Percentiles rank a stretch among this genome's conserved stretches.
Evolutionary conservation across 2,329 filamentous ascomycete species (phyloP).

Genomic region (Colletotrichum sp.): DNA sequence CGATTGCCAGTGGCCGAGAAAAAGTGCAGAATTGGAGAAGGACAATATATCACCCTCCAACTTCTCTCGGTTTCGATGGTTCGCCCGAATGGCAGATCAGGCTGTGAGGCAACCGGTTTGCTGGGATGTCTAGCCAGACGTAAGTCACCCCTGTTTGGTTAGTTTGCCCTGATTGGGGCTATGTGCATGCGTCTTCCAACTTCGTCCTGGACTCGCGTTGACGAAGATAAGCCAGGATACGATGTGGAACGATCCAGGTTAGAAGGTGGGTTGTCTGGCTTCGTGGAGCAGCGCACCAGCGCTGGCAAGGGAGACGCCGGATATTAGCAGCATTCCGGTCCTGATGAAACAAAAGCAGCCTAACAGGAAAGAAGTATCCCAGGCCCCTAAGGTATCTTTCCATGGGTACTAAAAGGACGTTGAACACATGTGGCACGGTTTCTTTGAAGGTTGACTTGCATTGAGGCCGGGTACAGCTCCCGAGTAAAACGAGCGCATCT

Average conservation of each 20-base stretch:
- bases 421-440: background rate
- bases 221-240: background rate
- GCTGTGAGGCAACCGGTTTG: background rate
- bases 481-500: no score
- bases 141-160: background rate
- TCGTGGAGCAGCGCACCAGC: background rate
- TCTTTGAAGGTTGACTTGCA: background rate
- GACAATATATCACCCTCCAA: background rate
- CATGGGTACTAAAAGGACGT: background rate
- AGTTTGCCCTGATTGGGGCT: background rate
- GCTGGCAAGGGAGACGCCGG: background rate
- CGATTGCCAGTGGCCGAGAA: background rate
- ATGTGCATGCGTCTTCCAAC: background rate
- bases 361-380: fast-evolving
- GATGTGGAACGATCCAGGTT: background rate
- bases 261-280: background rate
- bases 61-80: background rate
- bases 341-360: background rate
- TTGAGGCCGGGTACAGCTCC: background rate
- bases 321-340: background rate
- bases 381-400: background rate
- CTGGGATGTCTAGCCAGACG: background rate
- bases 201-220: background rate
- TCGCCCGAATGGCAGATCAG: background rate
- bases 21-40: background rate